Conservation (phyloP, 495 filamentous ascomycete genomes). For the Penicillium taxi region DNA sequence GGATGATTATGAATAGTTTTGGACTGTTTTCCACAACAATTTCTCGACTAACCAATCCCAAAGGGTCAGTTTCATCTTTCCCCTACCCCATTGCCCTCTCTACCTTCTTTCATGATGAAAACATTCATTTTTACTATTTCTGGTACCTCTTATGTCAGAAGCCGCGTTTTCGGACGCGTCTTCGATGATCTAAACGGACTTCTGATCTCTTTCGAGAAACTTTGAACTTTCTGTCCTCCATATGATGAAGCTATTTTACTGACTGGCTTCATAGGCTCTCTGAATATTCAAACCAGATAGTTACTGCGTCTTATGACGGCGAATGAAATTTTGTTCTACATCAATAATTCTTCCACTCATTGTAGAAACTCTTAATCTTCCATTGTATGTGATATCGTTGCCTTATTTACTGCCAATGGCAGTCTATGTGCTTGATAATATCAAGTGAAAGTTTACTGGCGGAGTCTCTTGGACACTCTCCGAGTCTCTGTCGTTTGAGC, state of each 20-base stretch:
- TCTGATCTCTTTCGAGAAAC: conserved; percentile 37
- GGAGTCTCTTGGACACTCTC: conserved; percentile 34
- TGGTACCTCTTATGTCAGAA: conserved; percentile 61
- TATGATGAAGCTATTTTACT: conserved; percentile 16
- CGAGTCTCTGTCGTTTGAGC: conserved; percentile 28
- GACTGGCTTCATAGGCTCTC: conserved; percentile 11
- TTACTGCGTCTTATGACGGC: too few species aligned
- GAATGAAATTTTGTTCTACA: too few species aligned
- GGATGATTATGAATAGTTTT: conserved; percentile 3
- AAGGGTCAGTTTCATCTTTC: conserved; percentile 26
- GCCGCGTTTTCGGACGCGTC: conserved; percentile 31
- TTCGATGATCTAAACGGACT: conserved; percentile 57
- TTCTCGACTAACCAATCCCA: conserved; percentile 5
- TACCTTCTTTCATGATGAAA: conserved; percentile 37
- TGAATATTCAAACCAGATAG: background rate
- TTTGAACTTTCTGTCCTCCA: conserved; percentile 3
- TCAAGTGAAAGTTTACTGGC: conserved; percentile 6
- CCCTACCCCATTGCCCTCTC: background rate
- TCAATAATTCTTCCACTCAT: too few species aligned
- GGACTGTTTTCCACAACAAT: background rate
- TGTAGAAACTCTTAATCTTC: too few species aligned
- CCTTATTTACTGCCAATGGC: too few species aligned
- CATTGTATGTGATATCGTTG: too few species aligned
- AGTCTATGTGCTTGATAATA: too few species aligned
- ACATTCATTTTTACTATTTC: conserved; percentile 43